Conservation (phyloP, 192 early-diverging fungal genomes). For the Coemansia sp. region DNA sequence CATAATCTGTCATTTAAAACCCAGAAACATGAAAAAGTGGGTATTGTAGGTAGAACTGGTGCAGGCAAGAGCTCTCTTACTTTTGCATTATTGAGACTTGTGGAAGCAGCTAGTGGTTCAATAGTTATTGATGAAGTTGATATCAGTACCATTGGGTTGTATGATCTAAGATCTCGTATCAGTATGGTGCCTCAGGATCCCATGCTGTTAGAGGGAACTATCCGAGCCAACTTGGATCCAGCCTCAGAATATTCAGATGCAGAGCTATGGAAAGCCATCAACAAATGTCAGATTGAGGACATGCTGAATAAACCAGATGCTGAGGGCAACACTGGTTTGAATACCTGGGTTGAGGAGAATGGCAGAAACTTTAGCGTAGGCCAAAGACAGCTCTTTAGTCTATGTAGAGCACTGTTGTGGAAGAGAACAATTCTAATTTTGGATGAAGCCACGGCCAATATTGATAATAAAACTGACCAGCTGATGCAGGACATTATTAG, state of each 20-base stretch:
- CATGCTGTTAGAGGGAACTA: background rate
- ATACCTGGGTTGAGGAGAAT: background rate
- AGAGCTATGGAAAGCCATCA: background rate
- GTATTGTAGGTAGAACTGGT: background rate
- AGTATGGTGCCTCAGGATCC: background rate
- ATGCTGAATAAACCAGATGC: background rate
- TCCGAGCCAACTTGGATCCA: background rate
- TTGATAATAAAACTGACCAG: background rate
- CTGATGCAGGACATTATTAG: background rate
- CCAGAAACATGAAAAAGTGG: background rate
- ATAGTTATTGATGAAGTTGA: background rate
- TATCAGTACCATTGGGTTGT: background rate
- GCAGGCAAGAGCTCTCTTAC: background rate
- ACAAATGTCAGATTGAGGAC: background rate
- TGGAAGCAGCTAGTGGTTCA: background rate
- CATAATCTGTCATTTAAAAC: background rate
- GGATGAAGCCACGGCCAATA: background rate
- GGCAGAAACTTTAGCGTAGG: background rate
- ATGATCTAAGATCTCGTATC: background rate
- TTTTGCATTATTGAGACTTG: background rate
- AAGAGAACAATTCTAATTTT: background rate
- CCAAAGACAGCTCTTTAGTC: background rate
- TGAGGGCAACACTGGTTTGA: background rate
- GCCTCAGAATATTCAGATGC: background rate
- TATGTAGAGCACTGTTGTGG: background rate